phyloP scores from a whole-genome alignment of 805 yeast genomes.

The Jamesozyma spencerorum region DNA sequence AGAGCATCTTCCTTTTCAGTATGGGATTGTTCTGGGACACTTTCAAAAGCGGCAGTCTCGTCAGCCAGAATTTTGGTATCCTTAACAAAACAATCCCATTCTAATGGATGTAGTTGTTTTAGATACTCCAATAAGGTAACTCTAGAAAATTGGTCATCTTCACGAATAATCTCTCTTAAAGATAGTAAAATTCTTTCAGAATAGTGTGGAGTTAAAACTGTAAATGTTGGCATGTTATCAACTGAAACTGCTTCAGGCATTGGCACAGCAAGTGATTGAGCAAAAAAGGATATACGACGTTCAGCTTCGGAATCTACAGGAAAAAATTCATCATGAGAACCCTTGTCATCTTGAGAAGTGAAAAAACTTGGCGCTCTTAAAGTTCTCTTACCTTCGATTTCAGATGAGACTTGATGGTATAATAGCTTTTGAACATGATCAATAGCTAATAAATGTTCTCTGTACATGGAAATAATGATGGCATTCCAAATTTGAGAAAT shows the following conservation, averaged over 20 bases:
- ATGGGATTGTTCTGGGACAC: conserved; percentile 28
- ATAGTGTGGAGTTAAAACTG: conserved; percentile 93
- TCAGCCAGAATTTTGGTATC: conserved; percentile 93
- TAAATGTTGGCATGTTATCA: conserved; percentile 98
- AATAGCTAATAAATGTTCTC: conserved; percentile 95
- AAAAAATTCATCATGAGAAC: conserved; percentile 91
- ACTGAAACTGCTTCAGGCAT: conserved; percentile 97
- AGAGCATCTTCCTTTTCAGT: conserved; percentile 53
- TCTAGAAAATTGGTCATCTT: conserved; percentile 92
- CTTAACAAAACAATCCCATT: conserved; percentile 95
- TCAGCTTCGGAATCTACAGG: conserved; percentile 96
- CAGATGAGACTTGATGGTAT: conserved; percentile 97
- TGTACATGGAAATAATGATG: conserved; percentile 96
- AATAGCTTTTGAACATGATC: conserved; percentile 96
- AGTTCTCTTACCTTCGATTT: conserved; percentile 94
- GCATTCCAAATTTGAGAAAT: conserved; percentile 99
- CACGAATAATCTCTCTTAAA: conserved; percentile 88
- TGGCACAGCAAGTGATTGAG: conserved; percentile 96
- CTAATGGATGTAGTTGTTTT: conserved; percentile 90
- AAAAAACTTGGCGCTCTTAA: conserved; percentile 97
- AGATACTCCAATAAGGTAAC: conserved; percentile 88
- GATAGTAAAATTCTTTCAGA: conserved; percentile 87
- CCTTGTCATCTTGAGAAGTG: conserved; percentile 85
- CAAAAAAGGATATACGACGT: conserved; percentile 98
- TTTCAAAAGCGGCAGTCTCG: conserved; percentile 71